Percentiles rank a stretch among this genome's conserved stretches.
Conservation (phyloP, 2,329 filamentous ascomycete genomes). For the Onygenales sp. region DNA sequence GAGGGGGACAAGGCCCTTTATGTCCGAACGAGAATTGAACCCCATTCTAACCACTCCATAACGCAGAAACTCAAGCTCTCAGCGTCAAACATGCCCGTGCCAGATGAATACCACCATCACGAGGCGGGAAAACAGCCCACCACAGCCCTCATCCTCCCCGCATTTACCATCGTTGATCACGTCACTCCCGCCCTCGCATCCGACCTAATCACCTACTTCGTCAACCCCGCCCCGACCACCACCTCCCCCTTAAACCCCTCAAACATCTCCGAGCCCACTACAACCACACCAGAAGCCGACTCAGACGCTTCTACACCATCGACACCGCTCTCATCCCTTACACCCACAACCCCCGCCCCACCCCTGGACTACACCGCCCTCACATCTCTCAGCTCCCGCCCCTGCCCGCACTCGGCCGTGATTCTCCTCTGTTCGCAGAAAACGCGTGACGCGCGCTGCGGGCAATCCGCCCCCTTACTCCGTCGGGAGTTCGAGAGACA, state of each 20-base stretch:
- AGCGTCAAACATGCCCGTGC: slow-evolving; percentile 81
- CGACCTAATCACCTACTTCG: slow-evolving; percentile 58
- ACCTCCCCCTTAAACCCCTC: slow-evolving; percentile 46
- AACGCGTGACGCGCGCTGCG: slow-evolving; percentile 90
- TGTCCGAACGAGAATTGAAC: not conserved
- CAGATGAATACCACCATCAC: slow-evolving; percentile 50
- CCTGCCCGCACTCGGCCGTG: slow-evolving; percentile 73
- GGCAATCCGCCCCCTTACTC: slow-evolving; percentile 85
- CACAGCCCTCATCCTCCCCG: slow-evolving; percentile 71
- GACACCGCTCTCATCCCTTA: slow-evolving; percentile 6
- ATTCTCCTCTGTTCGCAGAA: slow-evolving; percentile 90
- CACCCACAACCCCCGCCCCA: slow-evolving; percentile 9
- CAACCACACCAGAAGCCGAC: slow-evolving; percentile 4
- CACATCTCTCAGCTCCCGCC: slow-evolving; percentile 45
- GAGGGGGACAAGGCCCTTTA: not conserved
- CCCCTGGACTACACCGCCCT: slow-evolving; percentile 16
- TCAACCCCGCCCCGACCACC: slow-evolving; percentile 65
- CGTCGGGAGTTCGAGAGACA: slow-evolving; percentile 82
- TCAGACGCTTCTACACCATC: not conserved
- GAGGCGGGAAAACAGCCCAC: slow-evolving; percentile 56
- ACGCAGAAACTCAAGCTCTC: slow-evolving; percentile 74
- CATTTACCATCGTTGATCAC: slow-evolving; percentile 73
- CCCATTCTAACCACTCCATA: not conserved
- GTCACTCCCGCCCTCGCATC: slow-evolving; percentile 68
- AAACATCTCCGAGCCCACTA: not conserved